Base-by-base conservation (phyloP, 805 yeast genomes). In the Lipomyces yamanashiensis region DNA sequence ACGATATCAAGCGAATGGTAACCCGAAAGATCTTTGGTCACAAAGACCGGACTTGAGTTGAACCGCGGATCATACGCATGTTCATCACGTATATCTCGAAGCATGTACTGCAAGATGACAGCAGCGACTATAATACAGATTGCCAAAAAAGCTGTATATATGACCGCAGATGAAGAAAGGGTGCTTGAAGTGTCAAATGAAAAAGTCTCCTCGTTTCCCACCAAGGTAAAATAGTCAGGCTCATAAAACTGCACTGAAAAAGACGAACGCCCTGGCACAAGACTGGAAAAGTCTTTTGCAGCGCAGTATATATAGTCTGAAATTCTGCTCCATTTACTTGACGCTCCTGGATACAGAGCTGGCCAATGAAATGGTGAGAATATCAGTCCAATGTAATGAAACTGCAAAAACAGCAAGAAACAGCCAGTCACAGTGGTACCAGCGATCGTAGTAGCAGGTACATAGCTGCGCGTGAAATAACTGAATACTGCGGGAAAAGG, bases 1-100 rank as follows among this genome's bases (percentile, higher is more conserved):
- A 87, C 79, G 3, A 89, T 80, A 73, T 90, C 96, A 54, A 89
- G 76, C 28, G 78, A 75, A 72, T 87, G 92, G 4, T 85, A 79
- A 10, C 79, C 86, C 36, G 77, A 73, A 15, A 80, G 79, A 59
- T 76, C 82, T 76, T 78, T 84, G 70, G 71, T 69, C 63, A 73
- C 62, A 49, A 66, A 59, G 6, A 64, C 67, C 8, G 69, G 67
- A 10, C 54, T 49, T 3, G 70, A 76, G 63, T 23, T 72, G 61
- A 71, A 72, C 52, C 68, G 63, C 37, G 60, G 60, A 36, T 62
- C 69, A 47, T 54, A 71, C 67, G 52, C 56, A 7, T 51, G 70
- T 68, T 69, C 69, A 39, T 67, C 72, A 2, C 64, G 58, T 7
- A 57, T 53, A 21, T 71, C 67, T 6, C 61, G 61, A 7, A 70